Conservation (phyloP, 176 grass and related monocot genomes). For the bread wheat (Triticum aestivum) region IWGSC_CS_RefSeq_v2.1 NC_057812.1:645594282-645594781, state of each 20-base stretch:
- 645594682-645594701: neutral
- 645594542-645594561: neutral
- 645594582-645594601: neutral
- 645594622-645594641: no score
- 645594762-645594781: no score
- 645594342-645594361: slow-evolving; percentile 5
- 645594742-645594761: no score
- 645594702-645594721: neutral
- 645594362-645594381: slow-evolving; percentile 15
- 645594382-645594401: neutral
- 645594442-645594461: neutral
- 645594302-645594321: slow-evolving; percentile 15
- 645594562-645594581: neutral
- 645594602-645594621: neutral
- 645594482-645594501: neutral
- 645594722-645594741: neutral
- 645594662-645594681: no score
- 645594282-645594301: slow-evolving; percentile 1
- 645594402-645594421: slow-evolving; percentile 21
- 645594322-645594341: neutral
- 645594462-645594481: neutral
- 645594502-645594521: neutral
- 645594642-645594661: no score
- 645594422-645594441: neutral
- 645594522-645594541: neutral